phyloP scores from a whole-genome alignment of 1,139 yeast genomes.

The Protomyces inouyei region DNA sequence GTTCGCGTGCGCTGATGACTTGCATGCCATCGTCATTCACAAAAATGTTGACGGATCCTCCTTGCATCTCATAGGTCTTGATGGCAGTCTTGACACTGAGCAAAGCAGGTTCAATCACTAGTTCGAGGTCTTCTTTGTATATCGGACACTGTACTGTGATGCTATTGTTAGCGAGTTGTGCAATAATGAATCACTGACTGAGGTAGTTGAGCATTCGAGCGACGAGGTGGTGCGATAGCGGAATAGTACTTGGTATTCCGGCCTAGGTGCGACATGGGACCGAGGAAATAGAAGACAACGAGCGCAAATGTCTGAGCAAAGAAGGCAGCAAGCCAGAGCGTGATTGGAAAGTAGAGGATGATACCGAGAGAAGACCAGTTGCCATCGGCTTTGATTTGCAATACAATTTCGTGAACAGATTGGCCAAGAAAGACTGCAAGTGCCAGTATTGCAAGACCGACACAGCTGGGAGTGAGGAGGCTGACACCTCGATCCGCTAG shows the following conservation, averaged over 20 bases:
- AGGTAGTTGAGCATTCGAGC: constrained; percentile 12
- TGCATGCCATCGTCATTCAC: constrained; percentile 31
- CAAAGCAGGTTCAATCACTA: constrained; percentile 28
- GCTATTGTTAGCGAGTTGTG: constrained; percentile 1
- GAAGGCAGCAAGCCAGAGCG: constrained; percentile 30
- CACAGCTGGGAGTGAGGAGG: constrained; percentile 2
- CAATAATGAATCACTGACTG: neutral
- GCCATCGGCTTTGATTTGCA: constrained; percentile 27
- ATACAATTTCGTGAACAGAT: constrained; percentile 9
- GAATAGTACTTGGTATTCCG: constrained; percentile 29
- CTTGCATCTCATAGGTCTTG: constrained; percentile 30
- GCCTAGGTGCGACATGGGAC: constrained; percentile 30
- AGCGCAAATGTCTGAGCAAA: constrained; percentile 27
- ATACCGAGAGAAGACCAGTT: constrained; percentile 25
- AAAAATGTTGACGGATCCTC: constrained; percentile 29
- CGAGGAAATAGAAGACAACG: constrained; percentile 26
- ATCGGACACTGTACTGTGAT: constrained; percentile 26
- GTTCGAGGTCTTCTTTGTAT: constrained; percentile 30
- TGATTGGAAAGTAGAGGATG: constrained; percentile 29
- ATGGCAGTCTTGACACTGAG: constrained; percentile 27
- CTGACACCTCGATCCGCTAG: constrained; percentile 1
- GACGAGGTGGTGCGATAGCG: constrained; percentile 27
- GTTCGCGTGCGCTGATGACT: constrained; percentile 17
- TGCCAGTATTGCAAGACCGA: constrained; percentile 2
- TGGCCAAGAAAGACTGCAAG: constrained; percentile 11